A percentile compares a stretch with the other conserved stretches of the same genome.
These are phyloP conservation scores for Lachancea sp. DNA, from an alignment of 805 yeast species.

Conservation along the genomic window DNA sequence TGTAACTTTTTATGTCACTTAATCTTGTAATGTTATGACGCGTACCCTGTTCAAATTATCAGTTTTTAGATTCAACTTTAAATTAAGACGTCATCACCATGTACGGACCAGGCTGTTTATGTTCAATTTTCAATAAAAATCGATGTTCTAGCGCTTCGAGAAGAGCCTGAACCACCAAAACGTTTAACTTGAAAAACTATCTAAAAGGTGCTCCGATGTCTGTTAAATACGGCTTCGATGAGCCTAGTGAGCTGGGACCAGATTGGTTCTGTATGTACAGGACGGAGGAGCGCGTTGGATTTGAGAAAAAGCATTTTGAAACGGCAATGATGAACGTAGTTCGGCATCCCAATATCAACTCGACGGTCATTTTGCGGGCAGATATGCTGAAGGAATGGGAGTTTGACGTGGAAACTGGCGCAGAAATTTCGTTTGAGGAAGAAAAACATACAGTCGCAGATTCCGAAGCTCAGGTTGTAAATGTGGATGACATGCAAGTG, in stretches of 20 bases:
- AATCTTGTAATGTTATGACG: too few relatives aligned
- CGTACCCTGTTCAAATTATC: too few relatives aligned
- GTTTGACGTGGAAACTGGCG: constrained; percentile 29
- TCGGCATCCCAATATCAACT: constrained; percentile 81
- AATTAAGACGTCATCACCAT: too few relatives aligned
- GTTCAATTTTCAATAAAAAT: background rate
- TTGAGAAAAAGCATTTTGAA: constrained; percentile 47
- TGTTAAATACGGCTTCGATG: constrained; percentile 15
- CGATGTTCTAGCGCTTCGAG: background rate
- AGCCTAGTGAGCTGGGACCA: constrained; percentile 22
- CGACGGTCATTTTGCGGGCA: constrained; percentile 84
- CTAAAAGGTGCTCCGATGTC: background rate
- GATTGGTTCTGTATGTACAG: constrained; percentile 28
- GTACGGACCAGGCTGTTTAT: too few relatives aligned
- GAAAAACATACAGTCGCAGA: constrained; percentile 13
- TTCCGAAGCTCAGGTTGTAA: constrained; percentile 24
- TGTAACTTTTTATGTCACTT: too few relatives aligned
- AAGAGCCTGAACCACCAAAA: background rate
- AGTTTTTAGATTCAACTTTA: too few relatives aligned
- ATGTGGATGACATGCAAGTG: constrained; percentile 39
- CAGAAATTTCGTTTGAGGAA: constrained; percentile 7
- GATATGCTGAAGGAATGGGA: constrained; percentile 58
- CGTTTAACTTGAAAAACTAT: too few relatives aligned
- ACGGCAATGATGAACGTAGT: constrained; percentile 75
- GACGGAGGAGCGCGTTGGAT: constrained; percentile 18